A percentile compares a stretch with the other conserved stretches of the same genome.
Conservation (phyloP, 2,329 filamentous ascomycete genomes). For the Hawksworthiomyces lignivorus region DNA sequence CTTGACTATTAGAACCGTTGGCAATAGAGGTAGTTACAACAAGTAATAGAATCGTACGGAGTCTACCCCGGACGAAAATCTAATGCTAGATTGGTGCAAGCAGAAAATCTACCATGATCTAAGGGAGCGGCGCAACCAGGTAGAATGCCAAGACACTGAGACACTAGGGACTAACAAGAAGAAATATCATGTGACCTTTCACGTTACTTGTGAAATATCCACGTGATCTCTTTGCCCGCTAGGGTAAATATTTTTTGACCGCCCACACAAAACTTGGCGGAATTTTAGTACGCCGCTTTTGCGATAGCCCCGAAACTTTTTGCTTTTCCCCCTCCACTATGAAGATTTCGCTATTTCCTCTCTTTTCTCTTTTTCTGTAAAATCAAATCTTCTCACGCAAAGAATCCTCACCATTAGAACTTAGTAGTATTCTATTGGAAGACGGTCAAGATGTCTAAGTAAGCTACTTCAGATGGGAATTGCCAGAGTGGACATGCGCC, state of each 20-base stretch:
- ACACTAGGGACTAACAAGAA: too few relatives aligned
- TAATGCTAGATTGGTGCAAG: too few relatives aligned
- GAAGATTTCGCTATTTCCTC: not conserved
- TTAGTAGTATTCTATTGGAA: slow-evolving; percentile 33
- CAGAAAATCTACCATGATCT: too few relatives aligned
- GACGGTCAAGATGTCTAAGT: slow-evolving; percentile 79
- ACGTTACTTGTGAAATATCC: too few relatives aligned
- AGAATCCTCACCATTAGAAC: slow-evolving; percentile 22
- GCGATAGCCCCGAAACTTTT: slow-evolving; percentile 4
- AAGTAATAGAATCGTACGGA: too few relatives aligned
- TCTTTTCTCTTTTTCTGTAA: not conserved
- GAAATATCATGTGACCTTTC: too few relatives aligned
- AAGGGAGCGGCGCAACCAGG: too few relatives aligned
- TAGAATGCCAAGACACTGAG: too few relatives aligned
- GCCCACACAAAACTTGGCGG: slow-evolving; percentile 1
- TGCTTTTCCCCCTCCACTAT: not conserved
- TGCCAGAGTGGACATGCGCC: slow-evolving; percentile 25
- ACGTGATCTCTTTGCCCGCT: too few relatives aligned
- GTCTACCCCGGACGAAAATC: too few relatives aligned
- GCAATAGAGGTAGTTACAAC: too few relatives aligned
- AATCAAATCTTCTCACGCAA: slow-evolving; percentile 14
- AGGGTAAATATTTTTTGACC: slow-evolving; percentile 4
- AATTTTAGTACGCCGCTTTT: not conserved
- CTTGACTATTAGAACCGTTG: too few relatives aligned
- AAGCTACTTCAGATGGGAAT: slow-evolving; percentile 31